These are phyloP conservation scores for Citrus reticulata DNA, from an alignment of 345 rosid species.

Conservation along the genomic window DNA sequence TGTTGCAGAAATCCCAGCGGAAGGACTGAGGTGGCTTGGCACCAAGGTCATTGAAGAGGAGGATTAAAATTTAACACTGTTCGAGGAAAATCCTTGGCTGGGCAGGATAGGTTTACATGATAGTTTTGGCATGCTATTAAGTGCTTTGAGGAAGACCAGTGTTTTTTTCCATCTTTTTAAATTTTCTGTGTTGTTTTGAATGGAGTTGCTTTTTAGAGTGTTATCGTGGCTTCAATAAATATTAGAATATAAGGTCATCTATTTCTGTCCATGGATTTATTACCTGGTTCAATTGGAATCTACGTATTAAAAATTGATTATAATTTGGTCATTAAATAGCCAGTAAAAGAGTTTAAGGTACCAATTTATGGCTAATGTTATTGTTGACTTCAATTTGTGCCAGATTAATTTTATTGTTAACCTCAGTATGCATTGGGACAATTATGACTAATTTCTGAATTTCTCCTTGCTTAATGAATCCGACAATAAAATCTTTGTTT, in stretches of 20 bases:
- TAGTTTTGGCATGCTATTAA: slow-evolving; percentile 1
- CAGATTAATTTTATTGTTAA: neutral
- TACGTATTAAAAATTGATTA: neutral
- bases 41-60: slow-evolving; percentile 57
- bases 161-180: neutral
- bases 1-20: slow-evolving; percentile 45
- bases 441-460: neutral
- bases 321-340: neutral
- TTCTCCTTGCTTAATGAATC: neutral
- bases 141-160: neutral
- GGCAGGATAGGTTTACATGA: neutral
- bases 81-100: neutral
- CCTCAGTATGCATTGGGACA: neutral
- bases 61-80: slow-evolving; percentile 26
- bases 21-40: slow-evolving; percentile 46
- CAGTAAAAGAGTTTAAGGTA: neutral
- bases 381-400: neutral
- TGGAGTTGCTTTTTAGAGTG: too few species aligned
- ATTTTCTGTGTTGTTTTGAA: too few species aligned
- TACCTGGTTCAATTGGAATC: neutral
- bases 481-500: neutral
- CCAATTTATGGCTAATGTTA: neutral
- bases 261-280: neutral
- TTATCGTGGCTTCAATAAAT: too few species aligned
- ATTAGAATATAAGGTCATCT: too few species aligned